Base-by-base conservation (phyloP, 1,284 basidiomycete species). In the Cryptococcus floricola region DNA sequence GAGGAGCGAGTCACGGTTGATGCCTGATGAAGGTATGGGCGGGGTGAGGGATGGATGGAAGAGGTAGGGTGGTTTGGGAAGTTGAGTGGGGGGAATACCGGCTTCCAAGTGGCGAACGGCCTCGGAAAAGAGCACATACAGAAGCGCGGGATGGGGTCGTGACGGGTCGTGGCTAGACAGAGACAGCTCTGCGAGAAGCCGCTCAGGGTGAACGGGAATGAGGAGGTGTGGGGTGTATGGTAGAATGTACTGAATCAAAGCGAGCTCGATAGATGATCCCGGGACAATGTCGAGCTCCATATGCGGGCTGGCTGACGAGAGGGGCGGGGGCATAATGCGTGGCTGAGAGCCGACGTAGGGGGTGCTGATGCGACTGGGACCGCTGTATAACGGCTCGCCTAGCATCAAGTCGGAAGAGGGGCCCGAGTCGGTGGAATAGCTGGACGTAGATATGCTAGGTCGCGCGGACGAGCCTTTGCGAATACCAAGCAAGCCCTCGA, bases 51-150 rank as follows among this genome's bases (percentile, higher is more conserved):
- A 25, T n/a, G 49, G 53, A 0, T 58, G 52, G 31, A 50, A 70
- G 10, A 62, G 46, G 12, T 42, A 51, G 4, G 31, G 18, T 16
- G 54, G 51, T 14, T 53, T 52, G 2, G 64, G 57, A 6, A 53
- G 48, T 18, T 18, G 39, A 0, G 67, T 63, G 3, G 48, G 23
- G 3, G 66, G 65, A 1, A 57, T 51, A 10, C 48, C 42, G 7
- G 54, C 52, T 34, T 65, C 62, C 16, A 73, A 46, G 10, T 67
- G 51, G 6, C 59, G 44, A 14, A 66, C 61, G 4, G 66, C 66
- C 48, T 71, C 67, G n/a, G 66, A 58, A 48, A 69, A 73, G 7
- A 73, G 53, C 23, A 70, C 63, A 54, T 71, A 69, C 31, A 73
- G 57, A 1, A 73, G 50, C 13, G 71, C 64, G 0, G 71, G 69